A percentile compares a stretch with the other conserved stretches of the same genome.
Conservation (phyloP, 2,329 filamentous ascomycete species). For the Trichoderma arundinaceum region DNA sequence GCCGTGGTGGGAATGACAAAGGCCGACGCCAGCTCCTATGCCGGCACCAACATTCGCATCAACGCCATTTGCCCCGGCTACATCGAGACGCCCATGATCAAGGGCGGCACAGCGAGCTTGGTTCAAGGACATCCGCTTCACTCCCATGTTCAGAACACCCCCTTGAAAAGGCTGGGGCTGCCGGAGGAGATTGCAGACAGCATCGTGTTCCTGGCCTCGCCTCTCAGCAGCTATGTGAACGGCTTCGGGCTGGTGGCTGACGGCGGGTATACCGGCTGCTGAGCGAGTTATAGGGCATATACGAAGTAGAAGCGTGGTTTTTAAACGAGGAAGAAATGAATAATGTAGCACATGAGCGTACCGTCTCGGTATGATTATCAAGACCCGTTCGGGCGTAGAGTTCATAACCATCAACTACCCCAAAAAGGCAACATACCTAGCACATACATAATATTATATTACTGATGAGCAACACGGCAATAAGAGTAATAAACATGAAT, state of each 20-base stretch:
- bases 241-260: constrained; percentile 55
- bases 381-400: too few relatives aligned
- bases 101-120: constrained; percentile 34
- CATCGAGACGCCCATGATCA: constrained; percentile 50
- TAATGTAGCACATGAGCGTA: too few relatives aligned
- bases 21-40: constrained; percentile 60
- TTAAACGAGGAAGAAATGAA: background rate
- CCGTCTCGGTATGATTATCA: too few relatives aligned
- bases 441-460: too few relatives aligned
- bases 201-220: constrained; percentile 57
- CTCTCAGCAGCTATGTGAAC: constrained; percentile 59
- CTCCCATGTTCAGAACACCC: constrained; percentile 51
- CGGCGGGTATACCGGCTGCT: constrained; percentile 45
- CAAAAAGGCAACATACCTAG: too few relatives aligned
- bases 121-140: constrained; percentile 39
- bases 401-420: too few relatives aligned
- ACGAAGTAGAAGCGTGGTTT: background rate
- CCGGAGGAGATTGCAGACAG: constrained; percentile 61
- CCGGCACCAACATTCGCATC: constrained; percentile 58
- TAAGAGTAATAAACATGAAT: too few relatives aligned
- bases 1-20: constrained; percentile 58
- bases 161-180: constrained; percentile 53
- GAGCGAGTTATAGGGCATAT: background rate
- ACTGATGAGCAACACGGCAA: too few relatives aligned
- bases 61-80: constrained; percentile 66